phyloP scores from a whole-genome alignment of 2,329 filamentous ascomycete genomes.

The Periconia sp. region DNA sequence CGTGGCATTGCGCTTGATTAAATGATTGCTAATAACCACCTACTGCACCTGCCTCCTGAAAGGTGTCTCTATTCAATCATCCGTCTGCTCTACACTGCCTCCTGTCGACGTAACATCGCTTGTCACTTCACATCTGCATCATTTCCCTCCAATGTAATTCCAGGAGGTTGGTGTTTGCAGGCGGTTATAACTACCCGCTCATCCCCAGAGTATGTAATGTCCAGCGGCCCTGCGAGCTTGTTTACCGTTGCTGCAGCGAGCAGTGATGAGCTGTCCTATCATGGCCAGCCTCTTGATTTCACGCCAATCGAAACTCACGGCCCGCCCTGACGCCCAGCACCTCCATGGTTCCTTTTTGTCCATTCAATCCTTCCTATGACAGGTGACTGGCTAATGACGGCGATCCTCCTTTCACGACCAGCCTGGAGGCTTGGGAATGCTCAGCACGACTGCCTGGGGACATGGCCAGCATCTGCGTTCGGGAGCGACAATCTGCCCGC shows the following conservation, averaged over 20 bases:
- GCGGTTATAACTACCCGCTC: conserved; percentile 18
- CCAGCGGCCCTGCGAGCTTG: conserved; percentile 2
- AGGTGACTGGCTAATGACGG: neutral
- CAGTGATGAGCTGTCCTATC: conserved; percentile 8
- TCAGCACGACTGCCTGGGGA: neutral
- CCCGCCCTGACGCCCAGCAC: neutral
- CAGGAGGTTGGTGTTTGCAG: conserved; percentile 30
- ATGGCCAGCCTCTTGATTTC: conserved; percentile 5
- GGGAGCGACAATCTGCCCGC: no score
- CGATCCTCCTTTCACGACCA: neutral
- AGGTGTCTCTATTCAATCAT: neutral
- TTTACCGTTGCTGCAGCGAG: neutral
- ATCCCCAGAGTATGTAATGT: conserved; percentile 12
- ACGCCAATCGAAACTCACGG: neutral
- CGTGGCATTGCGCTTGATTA: neutral
- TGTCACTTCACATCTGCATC: neutral
- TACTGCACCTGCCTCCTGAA: neutral
- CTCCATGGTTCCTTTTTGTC: neutral
- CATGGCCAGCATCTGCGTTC: neutral
- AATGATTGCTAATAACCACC: neutral
- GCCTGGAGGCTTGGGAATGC: neutral
- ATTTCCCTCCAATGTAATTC: conserved; percentile 18
- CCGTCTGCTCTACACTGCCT: no score
- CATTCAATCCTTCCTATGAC: neutral
- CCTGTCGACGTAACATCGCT: no score